phyloP scores from a whole-genome alignment of 768 basidiomycete genomes.

The Suillus spraguei region DNA sequence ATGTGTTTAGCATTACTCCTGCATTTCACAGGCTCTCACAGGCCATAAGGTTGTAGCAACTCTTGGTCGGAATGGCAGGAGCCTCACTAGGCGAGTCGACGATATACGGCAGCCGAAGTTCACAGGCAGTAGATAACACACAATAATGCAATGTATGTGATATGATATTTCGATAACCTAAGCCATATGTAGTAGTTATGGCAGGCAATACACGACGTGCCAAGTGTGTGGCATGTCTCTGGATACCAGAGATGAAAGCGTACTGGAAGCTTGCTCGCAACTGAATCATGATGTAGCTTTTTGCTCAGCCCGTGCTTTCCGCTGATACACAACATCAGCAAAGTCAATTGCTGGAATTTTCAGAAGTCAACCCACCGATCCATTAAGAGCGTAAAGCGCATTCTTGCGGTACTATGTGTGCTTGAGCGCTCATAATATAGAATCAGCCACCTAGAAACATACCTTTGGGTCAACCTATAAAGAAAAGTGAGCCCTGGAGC shows the following conservation, averaged over 20 bases:
- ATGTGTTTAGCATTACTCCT: conserved; percentile 41
- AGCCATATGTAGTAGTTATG: conserved; percentile 22
- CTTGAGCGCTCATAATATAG: conserved; percentile 5
- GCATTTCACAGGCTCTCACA: conserved; percentile 50
- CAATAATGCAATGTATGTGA: conserved; percentile 16
- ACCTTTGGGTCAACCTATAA: conserved; percentile 82
- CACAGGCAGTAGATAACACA: conserved; percentile 23
- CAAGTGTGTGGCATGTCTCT: not conserved
- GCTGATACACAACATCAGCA: conserved; percentile 39
- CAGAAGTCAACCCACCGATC: conserved; percentile 59
- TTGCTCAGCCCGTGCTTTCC: conserved; percentile 66
- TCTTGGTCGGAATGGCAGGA: conserved; percentile 47
- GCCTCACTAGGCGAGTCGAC: conserved; percentile 31
- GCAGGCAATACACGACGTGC: conserved; percentile 9
- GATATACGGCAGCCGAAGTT: conserved; percentile 21
- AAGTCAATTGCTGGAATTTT: not conserved
- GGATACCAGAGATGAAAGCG: conserved; percentile 1
- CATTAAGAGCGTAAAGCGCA: conserved; percentile 67
- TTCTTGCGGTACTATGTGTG: conserved; percentile 79
- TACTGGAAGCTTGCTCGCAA: not conserved
- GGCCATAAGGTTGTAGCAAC: conserved; percentile 71
- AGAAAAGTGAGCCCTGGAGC: conserved; percentile 14
- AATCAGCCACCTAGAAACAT: conserved; percentile 18
- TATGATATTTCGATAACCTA: conserved; percentile 19
- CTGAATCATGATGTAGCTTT: conserved; percentile 43